phyloP scores from a whole-genome alignment of 1,284 basidiomycete species.

The Ceratobasidium sp. region DNA sequence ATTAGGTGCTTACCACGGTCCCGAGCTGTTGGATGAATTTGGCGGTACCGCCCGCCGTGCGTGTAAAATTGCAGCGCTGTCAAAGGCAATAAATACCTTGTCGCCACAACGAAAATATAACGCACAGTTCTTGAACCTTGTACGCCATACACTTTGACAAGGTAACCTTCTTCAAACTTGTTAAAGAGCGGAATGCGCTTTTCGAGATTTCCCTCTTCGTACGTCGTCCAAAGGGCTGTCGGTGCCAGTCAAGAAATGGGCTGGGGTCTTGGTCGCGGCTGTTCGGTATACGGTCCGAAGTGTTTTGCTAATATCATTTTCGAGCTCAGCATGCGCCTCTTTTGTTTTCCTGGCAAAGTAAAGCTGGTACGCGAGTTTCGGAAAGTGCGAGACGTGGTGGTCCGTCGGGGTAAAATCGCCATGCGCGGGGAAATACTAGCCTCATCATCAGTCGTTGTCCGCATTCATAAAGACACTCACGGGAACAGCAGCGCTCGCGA shows the following conservation, averaged over 20 bases:
- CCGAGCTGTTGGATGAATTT: conserved; percentile 64
- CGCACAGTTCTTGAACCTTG: conserved; percentile 72
- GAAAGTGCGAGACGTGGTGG: conserved; percentile 58
- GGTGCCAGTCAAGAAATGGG: conserved; percentile 62
- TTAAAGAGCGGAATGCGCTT: conserved; percentile 69
- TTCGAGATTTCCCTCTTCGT: conserved; percentile 53
- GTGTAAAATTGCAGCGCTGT: conserved; percentile 69
- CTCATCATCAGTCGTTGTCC: conserved; percentile 22
- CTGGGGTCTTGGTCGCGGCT: conserved; percentile 65
- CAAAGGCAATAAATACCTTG: conserved; percentile 20
- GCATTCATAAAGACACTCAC: conserved; percentile 55
- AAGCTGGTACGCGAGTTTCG: conserved; percentile 63
- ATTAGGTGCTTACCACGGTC: conserved; percentile 58
- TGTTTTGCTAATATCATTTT: conserved; percentile 64
- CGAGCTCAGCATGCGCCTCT: conserved; percentile 64
- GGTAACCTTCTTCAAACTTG: conserved; percentile 70
- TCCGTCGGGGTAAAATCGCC: conserved; percentile 62
- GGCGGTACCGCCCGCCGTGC: conserved; percentile 58
- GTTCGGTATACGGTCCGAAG: conserved; percentile 66
- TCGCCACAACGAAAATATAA: conserved; percentile 45
- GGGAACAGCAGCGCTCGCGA: conserved; percentile 70
- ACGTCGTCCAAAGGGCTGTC: conserved; percentile 65
- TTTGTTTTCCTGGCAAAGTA: conserved; percentile 63
- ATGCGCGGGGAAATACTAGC: conserved; percentile 63
- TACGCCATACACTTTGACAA: conserved; percentile 66